These are phyloP conservation scores for Chlamydomonas incerta DNA, from an alignment of 139 green algal species.

Conservation along the genomic window DNA sequence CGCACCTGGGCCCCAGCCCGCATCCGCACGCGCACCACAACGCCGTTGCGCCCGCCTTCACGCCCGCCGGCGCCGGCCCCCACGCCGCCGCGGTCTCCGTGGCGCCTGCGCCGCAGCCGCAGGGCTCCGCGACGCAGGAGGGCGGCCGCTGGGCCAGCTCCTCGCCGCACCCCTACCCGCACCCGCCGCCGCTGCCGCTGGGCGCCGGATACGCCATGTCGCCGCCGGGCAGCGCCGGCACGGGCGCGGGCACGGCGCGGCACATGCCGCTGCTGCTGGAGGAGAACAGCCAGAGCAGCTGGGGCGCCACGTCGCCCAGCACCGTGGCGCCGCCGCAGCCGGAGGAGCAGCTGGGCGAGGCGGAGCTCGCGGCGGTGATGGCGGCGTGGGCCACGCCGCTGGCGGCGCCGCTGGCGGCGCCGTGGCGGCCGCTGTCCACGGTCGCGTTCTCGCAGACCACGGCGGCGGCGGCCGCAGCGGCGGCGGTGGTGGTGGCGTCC, in stretches of 20 bases:
- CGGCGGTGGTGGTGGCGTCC: neutral
- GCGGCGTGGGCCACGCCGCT: neutral
- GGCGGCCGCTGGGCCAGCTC: neutral
- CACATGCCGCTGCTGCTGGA: slow-evolving; percentile 1
- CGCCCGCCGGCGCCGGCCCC: neutral
- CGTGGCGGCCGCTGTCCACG: neutral
- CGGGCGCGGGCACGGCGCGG: neutral
- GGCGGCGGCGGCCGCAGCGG: neutral
- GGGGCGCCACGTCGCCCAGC: neutral
- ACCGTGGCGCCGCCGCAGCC: too few species aligned
- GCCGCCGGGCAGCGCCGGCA: too few species aligned
- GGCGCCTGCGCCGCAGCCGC: too few species aligned
- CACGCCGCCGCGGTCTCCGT: neutral
- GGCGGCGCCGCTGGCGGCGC: neutral
- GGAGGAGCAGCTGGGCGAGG: neutral
- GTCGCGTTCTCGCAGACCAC: neutral
- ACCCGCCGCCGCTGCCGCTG: too few species aligned
- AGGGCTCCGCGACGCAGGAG: too few species aligned
- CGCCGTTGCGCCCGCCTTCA: neutral
- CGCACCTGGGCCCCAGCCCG: neutral
- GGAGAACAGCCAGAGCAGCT: neutral
- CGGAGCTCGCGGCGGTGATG: neutral
- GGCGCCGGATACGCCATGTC: neutral
- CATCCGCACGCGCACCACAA: neutral
- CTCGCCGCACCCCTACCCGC: neutral